Evolutionary conservation across 1,284 basidiomycete genomes (phyloP).

Genomic region (Malassezia sympodialis): DNA sequence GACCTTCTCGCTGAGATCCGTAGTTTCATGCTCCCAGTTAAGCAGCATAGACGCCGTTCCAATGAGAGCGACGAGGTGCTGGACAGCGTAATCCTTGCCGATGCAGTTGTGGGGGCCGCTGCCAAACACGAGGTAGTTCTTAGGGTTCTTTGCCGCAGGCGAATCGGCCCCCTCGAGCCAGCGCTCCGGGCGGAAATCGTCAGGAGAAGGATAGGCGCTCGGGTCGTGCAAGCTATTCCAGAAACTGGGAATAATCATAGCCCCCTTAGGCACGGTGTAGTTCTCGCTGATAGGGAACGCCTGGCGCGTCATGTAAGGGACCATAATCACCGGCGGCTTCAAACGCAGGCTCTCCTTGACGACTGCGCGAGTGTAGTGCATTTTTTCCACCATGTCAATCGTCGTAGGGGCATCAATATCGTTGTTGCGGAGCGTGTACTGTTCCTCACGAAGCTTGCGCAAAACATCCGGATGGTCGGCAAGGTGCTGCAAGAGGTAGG

Average conservation of each 20-base stretch:
- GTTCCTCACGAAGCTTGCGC: slow-evolving; percentile 82
- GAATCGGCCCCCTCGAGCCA: slow-evolving; percentile 75
- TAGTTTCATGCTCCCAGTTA: slow-evolving; percentile 79
- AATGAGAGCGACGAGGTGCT: slow-evolving; percentile 79
- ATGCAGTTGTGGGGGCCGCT: slow-evolving; percentile 74
- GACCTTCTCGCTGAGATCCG: slow-evolving; percentile 68
- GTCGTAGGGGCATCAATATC: slow-evolving; percentile 72
- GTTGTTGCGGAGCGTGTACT: slow-evolving; percentile 68
- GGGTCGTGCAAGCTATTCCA: slow-evolving; percentile 82
- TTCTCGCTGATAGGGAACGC: slow-evolving; percentile 78
- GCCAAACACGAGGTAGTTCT: slow-evolving; percentile 94
- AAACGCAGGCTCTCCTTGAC: slow-evolving; percentile 84
- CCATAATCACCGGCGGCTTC: slow-evolving; percentile 67
- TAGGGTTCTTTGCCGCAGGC: slow-evolving; percentile 69
- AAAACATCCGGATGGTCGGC: slow-evolving; percentile 83
- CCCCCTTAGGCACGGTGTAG: slow-evolving; percentile 81
- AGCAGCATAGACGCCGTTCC: slow-evolving; percentile 72
- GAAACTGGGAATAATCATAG: slow-evolving; percentile 96
- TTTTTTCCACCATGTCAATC: slow-evolving; percentile 78
- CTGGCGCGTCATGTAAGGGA: slow-evolving; percentile 82
- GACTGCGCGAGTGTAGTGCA: slow-evolving; percentile 82
- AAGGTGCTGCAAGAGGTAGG: slow-evolving; percentile 90
- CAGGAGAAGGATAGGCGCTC: slow-evolving; percentile 75
- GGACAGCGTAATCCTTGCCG: slow-evolving; percentile 79
- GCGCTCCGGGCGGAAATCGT: slow-evolving; percentile 73